A percentile compares a stretch with the other conserved stretches of the same genome.
Conservation (phyloP, 768 basidiomycete genomes). For the Pholiota microspora region DNA sequence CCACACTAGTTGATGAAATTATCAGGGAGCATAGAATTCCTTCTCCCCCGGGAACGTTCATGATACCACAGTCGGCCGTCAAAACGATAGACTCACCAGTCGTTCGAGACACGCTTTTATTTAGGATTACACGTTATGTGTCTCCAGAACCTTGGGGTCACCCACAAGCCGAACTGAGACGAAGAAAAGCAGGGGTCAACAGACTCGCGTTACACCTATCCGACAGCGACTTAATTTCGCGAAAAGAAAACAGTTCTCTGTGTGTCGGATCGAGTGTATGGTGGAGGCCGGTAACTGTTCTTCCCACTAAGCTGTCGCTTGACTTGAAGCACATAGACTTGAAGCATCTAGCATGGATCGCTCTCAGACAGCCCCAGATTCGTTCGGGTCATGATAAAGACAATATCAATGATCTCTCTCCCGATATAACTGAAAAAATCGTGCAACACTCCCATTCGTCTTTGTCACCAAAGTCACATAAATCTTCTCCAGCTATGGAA, state of each 20-base stretch:
- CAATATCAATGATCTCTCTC: slow-evolving; percentile 25
- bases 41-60: slow-evolving; percentile 50
- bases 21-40: slow-evolving; percentile 35
- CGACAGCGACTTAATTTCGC: slow-evolving; percentile 27
- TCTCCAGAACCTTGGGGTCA: slow-evolving; percentile 81
- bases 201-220: slow-evolving; percentile 52
- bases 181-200: slow-evolving; percentile 43
- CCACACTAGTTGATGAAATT: slow-evolving; percentile 38
- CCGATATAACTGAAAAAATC: slow-evolving; percentile 41
- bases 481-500: slow-evolving; percentile 24
- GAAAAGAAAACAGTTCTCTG: slow-evolving; percentile 20
- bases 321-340: not conserved
- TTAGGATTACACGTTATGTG: slow-evolving; percentile 63
- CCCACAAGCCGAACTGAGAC: slow-evolving; percentile 54
- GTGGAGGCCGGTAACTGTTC: slow-evolving; percentile 55
- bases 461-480: slow-evolving; percentile 15
- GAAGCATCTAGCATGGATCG: slow-evolving; percentile 54
- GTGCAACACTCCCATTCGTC: slow-evolving; percentile 13
- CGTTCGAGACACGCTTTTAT: slow-evolving; percentile 41
- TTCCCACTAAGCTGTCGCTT: slow-evolving; percentile 13
- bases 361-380: slow-evolving; percentile 52
- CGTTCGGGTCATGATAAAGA: slow-evolving; percentile 18
- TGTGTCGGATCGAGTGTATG: slow-evolving; percentile 59
- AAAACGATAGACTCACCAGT: slow-evolving; percentile 30
- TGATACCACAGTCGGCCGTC: slow-evolving; percentile 39